Conservation (phyloP, 768 basidiomycete species). For the Trametes coccinea region DNA sequence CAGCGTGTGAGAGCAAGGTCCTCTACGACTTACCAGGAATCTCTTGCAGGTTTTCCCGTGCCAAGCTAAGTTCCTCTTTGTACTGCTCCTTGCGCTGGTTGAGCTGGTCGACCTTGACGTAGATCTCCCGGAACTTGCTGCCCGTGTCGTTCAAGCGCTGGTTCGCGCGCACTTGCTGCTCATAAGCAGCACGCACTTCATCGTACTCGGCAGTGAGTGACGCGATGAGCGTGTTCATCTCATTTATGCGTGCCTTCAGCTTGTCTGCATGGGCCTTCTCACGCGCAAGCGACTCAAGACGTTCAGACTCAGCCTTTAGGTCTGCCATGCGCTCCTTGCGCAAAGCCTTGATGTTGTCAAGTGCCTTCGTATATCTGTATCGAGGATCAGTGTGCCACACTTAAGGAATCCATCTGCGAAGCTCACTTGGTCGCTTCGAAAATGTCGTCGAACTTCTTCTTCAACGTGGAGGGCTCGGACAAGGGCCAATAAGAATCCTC, state of each 20-base stretch:
- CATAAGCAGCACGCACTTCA: constrained; percentile 63
- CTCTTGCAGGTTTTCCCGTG: constrained; percentile 65
- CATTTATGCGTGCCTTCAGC: constrained; percentile 64
- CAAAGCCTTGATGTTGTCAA: constrained; percentile 86
- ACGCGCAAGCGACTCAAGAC: constrained; percentile 68
- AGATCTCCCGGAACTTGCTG: constrained; percentile 84
- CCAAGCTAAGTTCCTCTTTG: constrained; percentile 60
- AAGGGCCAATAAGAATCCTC: constrained; percentile 99
- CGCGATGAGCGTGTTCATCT: constrained; percentile 60
- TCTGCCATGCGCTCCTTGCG: constrained; percentile 91
- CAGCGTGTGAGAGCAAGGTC: neutral
- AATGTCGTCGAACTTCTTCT: constrained; percentile 99
- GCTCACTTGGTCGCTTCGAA: constrained; percentile 93
- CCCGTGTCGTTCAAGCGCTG: constrained; percentile 80
- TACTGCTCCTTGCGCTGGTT: constrained; percentile 61
- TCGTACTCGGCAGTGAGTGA: constrained; percentile 76
- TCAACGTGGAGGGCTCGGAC: constrained; percentile 83
- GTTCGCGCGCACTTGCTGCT: constrained; percentile 67
- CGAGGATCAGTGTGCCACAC: neutral
- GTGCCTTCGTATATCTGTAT: constrained; percentile 89
- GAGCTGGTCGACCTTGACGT: constrained; percentile 64
- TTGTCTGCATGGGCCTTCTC: constrained; percentile 90
- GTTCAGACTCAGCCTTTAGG: constrained; percentile 90
- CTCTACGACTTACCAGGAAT: constrained; percentile 41
- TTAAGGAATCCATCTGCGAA: neutral